These are phyloP conservation scores for Cladosporium cucumerinum DNA, from an alignment of 2,329 filamentous ascomycete species.

Conservation along the genomic window DNA sequence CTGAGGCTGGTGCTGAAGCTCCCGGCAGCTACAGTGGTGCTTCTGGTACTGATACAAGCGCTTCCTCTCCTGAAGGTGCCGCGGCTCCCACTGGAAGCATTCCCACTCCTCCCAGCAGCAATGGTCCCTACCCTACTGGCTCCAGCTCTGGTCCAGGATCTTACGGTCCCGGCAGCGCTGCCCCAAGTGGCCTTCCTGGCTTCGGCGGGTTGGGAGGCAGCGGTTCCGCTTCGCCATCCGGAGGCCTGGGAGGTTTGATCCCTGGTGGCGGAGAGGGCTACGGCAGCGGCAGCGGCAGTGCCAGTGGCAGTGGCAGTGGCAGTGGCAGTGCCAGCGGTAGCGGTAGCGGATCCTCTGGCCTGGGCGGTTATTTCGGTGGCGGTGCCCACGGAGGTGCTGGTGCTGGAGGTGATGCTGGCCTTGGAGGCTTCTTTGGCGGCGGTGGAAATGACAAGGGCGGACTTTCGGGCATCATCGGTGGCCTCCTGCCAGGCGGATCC, in stretches of 20 bases:
- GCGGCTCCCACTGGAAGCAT: slow-evolving; percentile 8
- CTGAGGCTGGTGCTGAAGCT: neutral
- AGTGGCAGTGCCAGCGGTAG: neutral
- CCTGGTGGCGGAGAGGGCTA: neutral
- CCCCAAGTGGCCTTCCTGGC: neutral
- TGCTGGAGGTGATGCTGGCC: neutral
- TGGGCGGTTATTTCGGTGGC: neutral
- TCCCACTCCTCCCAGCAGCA: neutral
- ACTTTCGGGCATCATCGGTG: too few species aligned
- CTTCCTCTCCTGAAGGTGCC: slow-evolving; percentile 4
- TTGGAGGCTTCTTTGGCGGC: neutral
- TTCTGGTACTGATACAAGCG: neutral
- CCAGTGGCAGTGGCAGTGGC: neutral
- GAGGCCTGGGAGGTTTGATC: neutral
- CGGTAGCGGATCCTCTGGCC: neutral
- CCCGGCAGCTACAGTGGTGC: neutral
- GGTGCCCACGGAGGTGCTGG: neutral
- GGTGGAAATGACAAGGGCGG: too few species aligned
- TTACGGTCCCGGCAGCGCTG: neutral
- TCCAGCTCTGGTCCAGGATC: neutral
- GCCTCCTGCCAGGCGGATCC: too few species aligned
- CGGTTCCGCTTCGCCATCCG: neutral
- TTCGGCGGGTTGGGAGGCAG: neutral
- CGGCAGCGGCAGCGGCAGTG: neutral
- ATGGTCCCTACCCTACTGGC: slow-evolving; percentile 2